Evolutionary conservation across 768 basidiomycete genomes (phyloP).

Genomic region (Tubosaeta brunneosetosa): DNA sequence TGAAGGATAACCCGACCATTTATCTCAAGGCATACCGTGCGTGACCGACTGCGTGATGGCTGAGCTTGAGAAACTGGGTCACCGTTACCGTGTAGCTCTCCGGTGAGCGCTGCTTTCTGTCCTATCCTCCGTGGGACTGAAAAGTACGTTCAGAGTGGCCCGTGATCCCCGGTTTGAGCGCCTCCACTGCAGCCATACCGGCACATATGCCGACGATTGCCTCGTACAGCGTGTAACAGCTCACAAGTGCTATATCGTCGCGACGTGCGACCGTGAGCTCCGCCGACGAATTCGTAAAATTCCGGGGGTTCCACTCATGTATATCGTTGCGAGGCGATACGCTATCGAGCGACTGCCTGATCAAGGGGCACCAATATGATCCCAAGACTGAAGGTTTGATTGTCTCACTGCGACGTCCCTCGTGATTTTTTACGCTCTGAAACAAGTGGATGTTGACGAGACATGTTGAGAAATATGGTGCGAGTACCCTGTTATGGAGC

Average conservation of each 20-base stretch:
- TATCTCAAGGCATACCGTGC: slow-evolving; percentile 81
- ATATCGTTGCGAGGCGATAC: slow-evolving; percentile 87
- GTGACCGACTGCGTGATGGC: slow-evolving; percentile 99
- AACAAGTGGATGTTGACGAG: not conserved
- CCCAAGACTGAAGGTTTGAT: not conserved
- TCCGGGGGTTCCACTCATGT: slow-evolving; percentile 94
- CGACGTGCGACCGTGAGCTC: slow-evolving; percentile 95
- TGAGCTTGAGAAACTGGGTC: slow-evolving; percentile 95
- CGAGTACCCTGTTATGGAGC: not conserved
- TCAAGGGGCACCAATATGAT: slow-evolving; percentile 72
- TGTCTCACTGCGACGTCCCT: not conserved
- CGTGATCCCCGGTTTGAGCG: slow-evolving; percentile 97
- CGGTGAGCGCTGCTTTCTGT: slow-evolving; percentile 49
- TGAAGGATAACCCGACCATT: slow-evolving; percentile 4
- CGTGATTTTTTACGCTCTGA: slow-evolving; percentile 2
- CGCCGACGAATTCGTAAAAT: slow-evolving; percentile 88
- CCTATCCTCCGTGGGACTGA: slow-evolving; percentile 1
- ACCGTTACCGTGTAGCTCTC: slow-evolving; percentile 89
- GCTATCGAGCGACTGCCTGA: slow-evolving; percentile 95
- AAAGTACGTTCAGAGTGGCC: slow-evolving; percentile 65
- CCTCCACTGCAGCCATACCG: slow-evolving; percentile 84
- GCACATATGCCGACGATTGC: slow-evolving; percentile 99
- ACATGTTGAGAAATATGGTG: not conserved
- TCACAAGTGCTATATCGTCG: slow-evolving; percentile 95
- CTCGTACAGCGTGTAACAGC: slow-evolving; percentile 92